Percentiles rank a stretch among this genome's conserved stretches.
phyloP scores from a whole-genome alignment of 2,329 filamentous ascomycete genomes.

The Colletotrichum brevisporum region DNA sequence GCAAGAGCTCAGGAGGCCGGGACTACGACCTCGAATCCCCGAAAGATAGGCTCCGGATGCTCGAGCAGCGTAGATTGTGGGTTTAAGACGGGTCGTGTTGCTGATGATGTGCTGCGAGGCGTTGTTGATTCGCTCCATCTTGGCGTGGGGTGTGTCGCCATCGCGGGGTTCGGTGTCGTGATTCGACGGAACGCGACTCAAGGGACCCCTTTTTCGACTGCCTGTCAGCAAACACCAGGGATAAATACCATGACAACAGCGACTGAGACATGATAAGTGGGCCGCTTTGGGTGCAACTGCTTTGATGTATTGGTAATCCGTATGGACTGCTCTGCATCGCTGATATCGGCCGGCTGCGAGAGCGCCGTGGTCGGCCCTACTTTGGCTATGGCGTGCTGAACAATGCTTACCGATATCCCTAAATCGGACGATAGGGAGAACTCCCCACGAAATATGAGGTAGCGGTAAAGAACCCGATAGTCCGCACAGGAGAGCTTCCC shows the following conservation, averaged over 20 bases:
- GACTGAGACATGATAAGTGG: constrained; percentile 5
- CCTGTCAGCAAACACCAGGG: not conserved
- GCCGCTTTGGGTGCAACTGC: not conserved
- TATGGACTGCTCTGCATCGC: not conserved
- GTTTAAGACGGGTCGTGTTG: not conserved
- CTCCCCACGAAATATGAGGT: too few relatives aligned
- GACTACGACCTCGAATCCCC: constrained; percentile 10
- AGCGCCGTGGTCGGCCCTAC: too few relatives aligned
- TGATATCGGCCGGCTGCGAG: not conserved
- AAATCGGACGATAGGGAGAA: too few relatives aligned
- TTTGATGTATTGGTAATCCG: constrained; percentile 12
- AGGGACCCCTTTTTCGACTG: not conserved
- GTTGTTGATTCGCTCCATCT: constrained; percentile 34
- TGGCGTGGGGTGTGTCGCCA: constrained; percentile 40
- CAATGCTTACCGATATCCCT: not conserved
- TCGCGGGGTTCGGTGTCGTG: constrained; percentile 40
- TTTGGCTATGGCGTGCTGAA: too few relatives aligned
- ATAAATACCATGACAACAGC: not conserved
- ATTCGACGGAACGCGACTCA: constrained; percentile 29
- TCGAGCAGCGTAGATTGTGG: constrained; percentile 17
- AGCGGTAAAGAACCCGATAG: too few relatives aligned
- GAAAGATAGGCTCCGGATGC: not conserved
- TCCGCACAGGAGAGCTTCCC: too few relatives aligned
- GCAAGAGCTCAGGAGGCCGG: constrained; percentile 11
- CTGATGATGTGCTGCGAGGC: constrained; percentile 36